Percentiles rank a stretch among this genome's conserved stretches.
phyloP scores from a whole-genome alignment of 73 alveolate species.

The Paramecium caudatum region DNA sequence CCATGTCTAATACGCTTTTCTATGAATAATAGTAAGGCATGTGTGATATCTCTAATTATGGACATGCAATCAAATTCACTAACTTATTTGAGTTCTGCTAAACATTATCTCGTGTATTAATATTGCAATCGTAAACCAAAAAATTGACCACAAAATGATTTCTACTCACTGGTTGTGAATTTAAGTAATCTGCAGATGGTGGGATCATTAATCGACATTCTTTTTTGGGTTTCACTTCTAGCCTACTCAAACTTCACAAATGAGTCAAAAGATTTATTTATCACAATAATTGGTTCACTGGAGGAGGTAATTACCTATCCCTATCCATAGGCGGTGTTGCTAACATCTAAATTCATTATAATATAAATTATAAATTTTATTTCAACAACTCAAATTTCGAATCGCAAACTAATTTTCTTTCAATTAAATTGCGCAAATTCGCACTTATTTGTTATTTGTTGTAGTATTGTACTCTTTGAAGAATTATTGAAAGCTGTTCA shows the following conservation, averaged over 20 bases:
- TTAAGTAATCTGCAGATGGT: constrained; percentile 6
- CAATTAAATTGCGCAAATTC: background rate
- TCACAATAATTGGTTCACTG: background rate
- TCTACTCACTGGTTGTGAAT: constrained; percentile 35
- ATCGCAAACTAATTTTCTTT: constrained; percentile 1
- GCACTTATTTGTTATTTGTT: background rate
- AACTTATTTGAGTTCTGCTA: background rate
- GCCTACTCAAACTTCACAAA: constrained; percentile 27
- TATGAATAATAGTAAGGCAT: background rate
- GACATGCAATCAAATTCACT: background rate
- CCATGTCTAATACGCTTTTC: constrained; percentile 50
- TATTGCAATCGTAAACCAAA: background rate
- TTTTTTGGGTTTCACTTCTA: constrained; percentile 15
- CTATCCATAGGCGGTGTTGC: background rate
- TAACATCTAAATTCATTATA: constrained; percentile 30
- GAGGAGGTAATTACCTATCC: background rate
- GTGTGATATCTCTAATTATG: constrained; percentile 7
- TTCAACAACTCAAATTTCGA: constrained; percentile 56
- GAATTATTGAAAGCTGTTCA: constrained; percentile 32
- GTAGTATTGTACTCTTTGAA: constrained; percentile 2
- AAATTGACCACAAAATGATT: constrained; percentile 43
- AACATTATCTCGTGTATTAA: background rate
- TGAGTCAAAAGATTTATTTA: constrained; percentile 12
- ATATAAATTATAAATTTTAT: constrained; percentile 40
- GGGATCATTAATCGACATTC: constrained; percentile 2